These are phyloP conservation scores for Trebouxiophyceae sp. DNA, from an alignment of 163 green algal species.

Conservation along the genomic window DNA sequence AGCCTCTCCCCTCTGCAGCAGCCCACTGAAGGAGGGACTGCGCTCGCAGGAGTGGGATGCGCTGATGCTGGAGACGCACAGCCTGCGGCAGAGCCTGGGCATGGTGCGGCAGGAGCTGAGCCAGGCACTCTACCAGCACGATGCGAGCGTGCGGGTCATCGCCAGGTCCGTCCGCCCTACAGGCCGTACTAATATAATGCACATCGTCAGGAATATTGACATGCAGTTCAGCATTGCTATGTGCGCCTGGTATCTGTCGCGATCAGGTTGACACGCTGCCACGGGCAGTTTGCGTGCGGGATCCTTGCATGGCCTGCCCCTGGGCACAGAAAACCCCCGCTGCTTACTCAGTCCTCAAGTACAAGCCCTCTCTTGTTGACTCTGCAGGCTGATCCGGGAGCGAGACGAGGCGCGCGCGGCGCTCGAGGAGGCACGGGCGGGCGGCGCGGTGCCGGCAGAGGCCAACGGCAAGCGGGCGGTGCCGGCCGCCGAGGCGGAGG, in stretches of 20 bases:
- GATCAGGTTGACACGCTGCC: too few species aligned
- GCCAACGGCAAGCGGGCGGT: conserved; percentile 40
- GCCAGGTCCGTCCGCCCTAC: too few species aligned
- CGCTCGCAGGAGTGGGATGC: conserved; percentile 84
- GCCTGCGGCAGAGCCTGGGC: conserved; percentile 66
- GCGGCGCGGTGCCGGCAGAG: neutral
- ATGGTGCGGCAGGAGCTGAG: conserved; percentile 78
- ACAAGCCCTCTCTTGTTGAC: too few species aligned
- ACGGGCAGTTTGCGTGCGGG: too few species aligned
- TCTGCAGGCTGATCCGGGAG: conserved; percentile 42
- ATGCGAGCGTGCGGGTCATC: conserved; percentile 88
- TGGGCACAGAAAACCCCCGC: too few species aligned
- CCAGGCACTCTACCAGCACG: conserved; percentile 92
- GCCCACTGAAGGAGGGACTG: neutral
- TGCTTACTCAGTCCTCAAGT: too few species aligned
- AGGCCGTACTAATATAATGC: too few species aligned
- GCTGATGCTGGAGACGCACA: conserved; percentile 82
- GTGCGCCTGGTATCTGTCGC: too few species aligned
- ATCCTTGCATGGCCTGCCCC: too few species aligned
- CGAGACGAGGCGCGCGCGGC: conserved; percentile 41
- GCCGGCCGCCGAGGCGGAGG: conserved; percentile 23
- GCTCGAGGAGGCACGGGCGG: conserved; percentile 22
- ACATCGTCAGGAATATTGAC: too few species aligned
- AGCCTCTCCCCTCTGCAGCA: neutral
- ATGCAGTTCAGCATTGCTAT: too few species aligned